Conservation (phyloP, 2,329 filamentous ascomycete genomes). For the Sarocladium kiliense region DNA sequence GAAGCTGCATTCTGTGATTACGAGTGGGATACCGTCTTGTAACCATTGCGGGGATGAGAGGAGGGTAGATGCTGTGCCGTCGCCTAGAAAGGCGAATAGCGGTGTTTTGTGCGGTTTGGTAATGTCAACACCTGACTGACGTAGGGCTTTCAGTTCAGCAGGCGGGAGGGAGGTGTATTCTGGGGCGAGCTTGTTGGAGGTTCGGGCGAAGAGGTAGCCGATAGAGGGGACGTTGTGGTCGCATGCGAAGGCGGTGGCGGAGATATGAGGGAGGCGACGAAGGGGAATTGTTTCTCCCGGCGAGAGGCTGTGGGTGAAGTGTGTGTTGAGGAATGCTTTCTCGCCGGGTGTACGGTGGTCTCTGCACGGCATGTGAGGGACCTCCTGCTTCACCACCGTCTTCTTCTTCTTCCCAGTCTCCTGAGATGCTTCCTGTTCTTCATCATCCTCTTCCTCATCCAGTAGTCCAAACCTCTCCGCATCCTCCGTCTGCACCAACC, state of each 20-base stretch:
- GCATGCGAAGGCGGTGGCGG: constrained; percentile 38
- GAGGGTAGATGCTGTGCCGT: constrained; percentile 37
- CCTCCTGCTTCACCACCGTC: not conserved
- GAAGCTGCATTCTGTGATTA: constrained; percentile 47
- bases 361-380: constrained; percentile 2
- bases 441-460: constrained; percentile 12
- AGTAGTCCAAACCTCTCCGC: constrained; percentile 11
- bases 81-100: constrained; percentile 43
- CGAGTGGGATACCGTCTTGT: constrained; percentile 32
- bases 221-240: constrained; percentile 42
- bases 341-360: constrained; percentile 12
- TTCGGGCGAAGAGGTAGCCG: constrained; percentile 39
- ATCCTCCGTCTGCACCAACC: constrained; percentile 25
- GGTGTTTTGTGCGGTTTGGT: constrained; percentile 32
- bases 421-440: constrained; percentile 15
- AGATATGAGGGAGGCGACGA: constrained; percentile 28
- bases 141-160: constrained; percentile 30
- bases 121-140: constrained; percentile 30
- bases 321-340: constrained; percentile 28
- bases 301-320: constrained; percentile 31
- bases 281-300: constrained; percentile 31
- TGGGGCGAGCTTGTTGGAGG: constrained; percentile 31
- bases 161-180: constrained; percentile 31
- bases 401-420: constrained; percentile 11
- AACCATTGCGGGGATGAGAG: constrained; percentile 35